Evolutionary conservation across 345 rosid species (phyloP).

Genomic region (Limnanthes douglasii): DNA sequence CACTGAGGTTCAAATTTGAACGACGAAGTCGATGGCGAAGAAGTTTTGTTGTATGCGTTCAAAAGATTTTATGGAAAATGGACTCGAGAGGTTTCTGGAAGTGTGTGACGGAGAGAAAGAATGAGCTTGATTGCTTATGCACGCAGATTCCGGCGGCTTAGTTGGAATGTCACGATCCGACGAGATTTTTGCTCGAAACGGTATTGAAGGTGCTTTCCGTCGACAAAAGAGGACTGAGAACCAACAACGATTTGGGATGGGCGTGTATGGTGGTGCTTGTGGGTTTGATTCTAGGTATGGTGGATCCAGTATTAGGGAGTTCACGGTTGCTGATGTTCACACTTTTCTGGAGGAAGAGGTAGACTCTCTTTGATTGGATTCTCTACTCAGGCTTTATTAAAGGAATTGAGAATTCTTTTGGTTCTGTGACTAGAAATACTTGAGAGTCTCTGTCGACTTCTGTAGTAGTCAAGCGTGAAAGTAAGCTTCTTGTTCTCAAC

Average conservation of each 20-base stretch:
- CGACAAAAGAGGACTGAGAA: slow-evolving; percentile 39
- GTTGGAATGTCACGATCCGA: slow-evolving; percentile 76
- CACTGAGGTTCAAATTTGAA: too few species aligned
- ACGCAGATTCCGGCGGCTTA: slow-evolving; percentile 51
- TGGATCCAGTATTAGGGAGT: slow-evolving; percentile 86
- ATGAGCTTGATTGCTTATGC: slow-evolving; percentile 56
- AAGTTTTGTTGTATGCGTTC: slow-evolving; percentile 34
- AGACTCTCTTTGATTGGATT: too few species aligned
- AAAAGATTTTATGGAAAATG: slow-evolving; percentile 52
- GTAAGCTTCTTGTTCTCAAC: too few species aligned
- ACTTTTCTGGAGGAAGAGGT: slow-evolving; percentile 94
- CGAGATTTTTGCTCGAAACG: slow-evolving; percentile 66
- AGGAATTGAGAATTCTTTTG: too few species aligned
- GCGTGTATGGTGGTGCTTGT: slow-evolving; percentile 85
- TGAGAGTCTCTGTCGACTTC: too few species aligned
- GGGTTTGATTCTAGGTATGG: slow-evolving; percentile 71
- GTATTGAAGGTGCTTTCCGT: slow-evolving; percentile 87
- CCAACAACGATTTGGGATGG: slow-evolving; percentile 76
- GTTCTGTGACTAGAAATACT: too few species aligned
- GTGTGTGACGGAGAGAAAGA: slow-evolving; percentile 56
- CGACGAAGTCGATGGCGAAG: slow-evolving; percentile 35
- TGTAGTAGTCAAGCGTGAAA: too few species aligned
- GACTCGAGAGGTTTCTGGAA: slow-evolving; percentile 67
- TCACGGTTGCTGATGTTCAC: slow-evolving; percentile 77
- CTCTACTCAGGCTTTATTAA: too few species aligned